phyloP scores from a whole-genome alignment of 129 eudicot species.

The Arctium lappa region DNA sequence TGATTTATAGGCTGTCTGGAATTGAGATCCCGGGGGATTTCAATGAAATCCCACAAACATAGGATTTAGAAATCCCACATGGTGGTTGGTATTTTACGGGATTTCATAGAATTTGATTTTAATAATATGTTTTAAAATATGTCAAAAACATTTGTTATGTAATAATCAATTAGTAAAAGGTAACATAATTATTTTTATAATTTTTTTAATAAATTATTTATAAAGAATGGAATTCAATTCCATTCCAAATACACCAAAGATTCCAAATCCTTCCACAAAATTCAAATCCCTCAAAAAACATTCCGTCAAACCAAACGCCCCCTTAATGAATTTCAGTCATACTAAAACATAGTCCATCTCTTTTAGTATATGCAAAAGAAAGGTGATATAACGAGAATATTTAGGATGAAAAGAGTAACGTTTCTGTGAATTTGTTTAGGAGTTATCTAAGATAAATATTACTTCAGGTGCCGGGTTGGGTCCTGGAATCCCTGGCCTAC shows the following conservation, averaged over 20 bases:
- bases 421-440: not conserved
- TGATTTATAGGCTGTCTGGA: too few species aligned
- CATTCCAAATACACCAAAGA: not conserved
- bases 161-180: not conserved
- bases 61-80: too few species aligned
- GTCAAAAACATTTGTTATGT: too few species aligned
- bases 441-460: not conserved
- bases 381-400: not conserved
- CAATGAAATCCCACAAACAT: too few species aligned
- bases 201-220: too few species aligned
- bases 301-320: not conserved
- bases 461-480: conserved; percentile 82
- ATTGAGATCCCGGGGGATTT: too few species aligned
- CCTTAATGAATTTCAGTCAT: not conserved
- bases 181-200: too few species aligned
- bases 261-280: not conserved
- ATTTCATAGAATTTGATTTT: not conserved
- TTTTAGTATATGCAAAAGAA: not conserved
- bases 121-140: too few species aligned
- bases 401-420: not conserved
- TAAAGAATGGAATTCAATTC: not conserved
- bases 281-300: too few species aligned
- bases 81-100: not conserved
- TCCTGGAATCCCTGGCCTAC: conserved; percentile 87
- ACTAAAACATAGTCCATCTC: not conserved